Evolutionary conservation across 768 basidiomycete genomes (phyloP).

Genomic region (Kwoniella dendrophila): DNA sequence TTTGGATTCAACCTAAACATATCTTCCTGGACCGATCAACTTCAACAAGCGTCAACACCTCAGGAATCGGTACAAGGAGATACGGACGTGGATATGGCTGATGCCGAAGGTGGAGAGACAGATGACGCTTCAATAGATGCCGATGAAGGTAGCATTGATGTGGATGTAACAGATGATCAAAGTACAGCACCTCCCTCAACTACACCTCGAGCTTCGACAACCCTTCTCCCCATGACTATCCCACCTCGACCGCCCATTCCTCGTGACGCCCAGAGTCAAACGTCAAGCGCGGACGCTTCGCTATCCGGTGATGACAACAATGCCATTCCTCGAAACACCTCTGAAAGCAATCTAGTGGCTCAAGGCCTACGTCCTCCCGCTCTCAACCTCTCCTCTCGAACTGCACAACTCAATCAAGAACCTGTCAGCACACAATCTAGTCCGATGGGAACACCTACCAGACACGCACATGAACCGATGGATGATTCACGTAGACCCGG

Average conservation of each 20-base stretch:
- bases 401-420: slow-evolving; percentile 41
- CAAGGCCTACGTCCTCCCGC: slow-evolving; percentile 26
- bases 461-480: slow-evolving; percentile 18
- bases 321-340: slow-evolving; percentile 37
- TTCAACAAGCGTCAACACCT: not conserved
- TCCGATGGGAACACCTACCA: slow-evolving; percentile 51
- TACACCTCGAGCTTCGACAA: slow-evolving; percentile 42
- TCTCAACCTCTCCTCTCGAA: slow-evolving; percentile 36
- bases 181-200: slow-evolving; percentile 24
- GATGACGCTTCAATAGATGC: slow-evolving; percentile 62
- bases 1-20: slow-evolving; percentile 16
- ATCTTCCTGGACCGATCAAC: not conserved
- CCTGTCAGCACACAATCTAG: slow-evolving; percentile 50
- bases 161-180: slow-evolving; percentile 27
- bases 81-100: slow-evolving; percentile 52
- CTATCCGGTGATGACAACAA: slow-evolving; percentile 37
- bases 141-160: slow-evolving; percentile 65
- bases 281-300: slow-evolving; percentile 41
- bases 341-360: slow-evolving; percentile 35
- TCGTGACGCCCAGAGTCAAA: slow-evolving; percentile 26
- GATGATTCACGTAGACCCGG: slow-evolving; percentile 29
- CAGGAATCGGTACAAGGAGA: slow-evolving; percentile 30
- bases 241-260: slow-evolving; percentile 20
- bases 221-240: slow-evolving; percentile 41
- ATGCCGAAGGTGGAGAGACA: slow-evolving; percentile 58